Conservation (phyloP, 2,329 filamentous ascomycete genomes). For the Fusarium heterosporum region DNA sequence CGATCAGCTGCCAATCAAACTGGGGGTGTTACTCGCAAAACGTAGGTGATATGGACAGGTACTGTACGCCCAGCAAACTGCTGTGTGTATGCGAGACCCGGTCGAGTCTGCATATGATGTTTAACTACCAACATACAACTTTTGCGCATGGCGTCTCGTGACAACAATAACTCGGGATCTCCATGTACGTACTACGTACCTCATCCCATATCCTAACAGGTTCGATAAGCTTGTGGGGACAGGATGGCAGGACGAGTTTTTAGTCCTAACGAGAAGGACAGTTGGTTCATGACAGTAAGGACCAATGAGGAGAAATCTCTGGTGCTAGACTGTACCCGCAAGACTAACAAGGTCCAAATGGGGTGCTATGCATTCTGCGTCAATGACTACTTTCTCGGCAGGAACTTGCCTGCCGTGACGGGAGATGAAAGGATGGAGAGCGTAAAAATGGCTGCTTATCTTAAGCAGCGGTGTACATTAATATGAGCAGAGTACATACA, state of each 20-base stretch:
- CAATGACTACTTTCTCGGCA: slow-evolving; percentile 1
- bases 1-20: slow-evolving; percentile 15
- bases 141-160: background rate
- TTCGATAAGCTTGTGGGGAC: slow-evolving; percentile 23
- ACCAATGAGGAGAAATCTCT: slow-evolving; percentile 1
- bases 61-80: background rate
- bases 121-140: background rate
- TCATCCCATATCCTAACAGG: slow-evolving; percentile 13
- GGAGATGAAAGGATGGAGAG: slow-evolving; percentile 15
- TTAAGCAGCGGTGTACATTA: slow-evolving; percentile 29
- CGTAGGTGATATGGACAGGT: slow-evolving; percentile 18
- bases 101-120: background rate
- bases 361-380: slow-evolving; percentile 11
- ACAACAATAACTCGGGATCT: background rate
- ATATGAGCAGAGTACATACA: background rate
- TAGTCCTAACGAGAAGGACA: slow-evolving; percentile 21
- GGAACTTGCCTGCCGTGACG: slow-evolving; percentile 17
- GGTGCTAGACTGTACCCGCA: background rate
- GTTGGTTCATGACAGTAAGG: slow-evolving; percentile 23
- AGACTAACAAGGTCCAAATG: background rate
- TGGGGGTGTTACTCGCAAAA: slow-evolving; percentile 19
- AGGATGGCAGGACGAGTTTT: slow-evolving; percentile 27
- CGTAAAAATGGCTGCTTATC: slow-evolving; percentile 2
- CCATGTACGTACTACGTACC: background rate
- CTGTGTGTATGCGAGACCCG: background rate